These are phyloP conservation scores for Dryas octopetala DNA, from an alignment of 306 rosid species.

Conservation along the genomic window DNA sequence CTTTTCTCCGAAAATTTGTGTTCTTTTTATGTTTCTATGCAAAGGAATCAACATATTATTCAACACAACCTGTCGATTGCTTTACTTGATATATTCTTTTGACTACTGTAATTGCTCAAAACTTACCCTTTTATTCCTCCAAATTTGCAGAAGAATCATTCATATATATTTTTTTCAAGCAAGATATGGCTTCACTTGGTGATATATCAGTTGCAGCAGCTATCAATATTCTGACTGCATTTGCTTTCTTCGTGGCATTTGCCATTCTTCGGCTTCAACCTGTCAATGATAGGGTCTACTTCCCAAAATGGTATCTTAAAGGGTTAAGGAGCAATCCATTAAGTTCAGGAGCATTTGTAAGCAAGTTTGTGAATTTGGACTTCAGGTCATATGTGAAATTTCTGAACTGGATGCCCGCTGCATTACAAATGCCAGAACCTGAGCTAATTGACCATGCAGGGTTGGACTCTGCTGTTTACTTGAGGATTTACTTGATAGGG, in stretches of 20 bases:
- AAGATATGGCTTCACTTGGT: constrained; percentile 67
- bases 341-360: constrained; percentile 59
- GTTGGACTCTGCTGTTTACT: constrained; percentile 84
- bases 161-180: background rate
- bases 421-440: constrained; percentile 94
- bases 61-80: background rate
- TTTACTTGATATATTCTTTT: background rate
- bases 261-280: constrained; percentile 92
- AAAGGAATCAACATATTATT: background rate
- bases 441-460: constrained; percentile 92
- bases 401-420: constrained; percentile 93
- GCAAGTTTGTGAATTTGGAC: constrained; percentile 89
- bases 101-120: background rate
- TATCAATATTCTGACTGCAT: constrained; percentile 78
- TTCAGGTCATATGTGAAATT: constrained; percentile 67
- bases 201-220: constrained; percentile 91
- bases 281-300: constrained; percentile 89
- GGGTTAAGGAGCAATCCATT: constrained; percentile 82
- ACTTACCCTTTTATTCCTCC: background rate
- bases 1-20: background rate
- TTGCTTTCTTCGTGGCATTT: constrained; percentile 70
- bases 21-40: background rate
- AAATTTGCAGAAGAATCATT: constrained; percentile 9
- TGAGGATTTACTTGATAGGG: constrained; percentile 94
- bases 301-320: constrained; percentile 96